These are phyloP conservation scores for Cenococcum geophilum DNA, from an alignment of 495 filamentous ascomycete species.

Conservation along the genomic window DNA sequence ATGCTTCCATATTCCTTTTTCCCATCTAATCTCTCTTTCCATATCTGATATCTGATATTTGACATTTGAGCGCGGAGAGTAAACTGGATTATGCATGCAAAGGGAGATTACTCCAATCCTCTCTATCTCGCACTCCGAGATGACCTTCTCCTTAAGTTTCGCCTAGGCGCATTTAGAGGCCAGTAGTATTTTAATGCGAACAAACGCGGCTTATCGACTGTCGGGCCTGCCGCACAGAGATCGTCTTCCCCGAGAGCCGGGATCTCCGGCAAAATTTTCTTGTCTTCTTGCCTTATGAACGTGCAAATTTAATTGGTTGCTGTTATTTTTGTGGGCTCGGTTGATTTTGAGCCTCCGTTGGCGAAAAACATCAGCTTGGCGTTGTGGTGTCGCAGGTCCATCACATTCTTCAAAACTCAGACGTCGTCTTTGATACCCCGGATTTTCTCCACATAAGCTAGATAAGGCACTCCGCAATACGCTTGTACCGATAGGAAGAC, in stretches of 20 bases:
- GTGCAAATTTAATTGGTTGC: background rate
- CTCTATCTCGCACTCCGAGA: background rate
- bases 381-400: background rate
- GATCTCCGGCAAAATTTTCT: background rate
- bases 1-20: too few species aligned
- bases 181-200: background rate
- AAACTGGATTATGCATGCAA: too few species aligned
- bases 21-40: background rate
- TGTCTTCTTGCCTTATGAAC: background rate
- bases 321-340: background rate
- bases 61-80: too few species aligned
- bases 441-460: slow-evolving; percentile 7
- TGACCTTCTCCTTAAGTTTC: background rate
- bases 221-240: background rate
- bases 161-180: background rate
- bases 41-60: too few species aligned
- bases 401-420: background rate
- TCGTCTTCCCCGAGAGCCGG: background rate
- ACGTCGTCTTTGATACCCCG: slow-evolving; percentile 4
- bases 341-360: background rate
- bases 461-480: slow-evolving; percentile 7
- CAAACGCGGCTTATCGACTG: background rate
- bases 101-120: too few species aligned
- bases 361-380: background rate
- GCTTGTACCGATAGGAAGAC: slow-evolving; percentile 5